Evolutionary conservation across 2,329 filamentous ascomycete species (phyloP).

Genomic region (Fusarium subglutinans): DNA sequence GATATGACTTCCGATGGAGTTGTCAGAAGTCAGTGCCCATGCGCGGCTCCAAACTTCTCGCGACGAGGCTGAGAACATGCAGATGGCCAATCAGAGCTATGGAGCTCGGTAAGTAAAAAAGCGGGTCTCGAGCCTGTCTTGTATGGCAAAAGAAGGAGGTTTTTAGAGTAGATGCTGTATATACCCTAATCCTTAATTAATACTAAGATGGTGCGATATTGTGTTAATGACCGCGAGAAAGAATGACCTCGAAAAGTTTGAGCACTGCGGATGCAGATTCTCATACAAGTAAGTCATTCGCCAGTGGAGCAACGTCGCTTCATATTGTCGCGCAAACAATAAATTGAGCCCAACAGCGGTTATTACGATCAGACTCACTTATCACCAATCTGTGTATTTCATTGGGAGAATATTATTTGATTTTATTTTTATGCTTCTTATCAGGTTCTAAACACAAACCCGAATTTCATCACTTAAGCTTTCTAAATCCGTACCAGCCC

Average conservation of each 20-base stretch:
- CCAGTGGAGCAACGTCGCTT: not conserved
- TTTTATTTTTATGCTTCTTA: constrained; percentile 25
- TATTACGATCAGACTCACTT: not conserved
- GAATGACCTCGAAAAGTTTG: not conserved
- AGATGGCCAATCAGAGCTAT: constrained; percentile 40
- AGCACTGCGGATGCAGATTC: not conserved
- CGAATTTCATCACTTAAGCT: constrained; percentile 35
- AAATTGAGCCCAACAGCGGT: not conserved
- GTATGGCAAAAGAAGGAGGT: not conserved
- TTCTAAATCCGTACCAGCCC: constrained; percentile 40
- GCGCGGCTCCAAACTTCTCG: constrained; percentile 51
- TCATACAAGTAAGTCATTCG: not conserved
- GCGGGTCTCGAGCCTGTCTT: constrained; percentile 24
- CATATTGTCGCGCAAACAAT: not conserved
- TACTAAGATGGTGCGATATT: not conserved
- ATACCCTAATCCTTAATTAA: not conserved
- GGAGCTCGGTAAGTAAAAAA: constrained; percentile 3
- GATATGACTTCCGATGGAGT: constrained; percentile 30
- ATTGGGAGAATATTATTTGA: not conserved
- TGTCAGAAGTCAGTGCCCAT: constrained; percentile 36
- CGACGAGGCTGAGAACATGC: constrained; percentile 45
- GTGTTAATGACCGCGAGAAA: not conserved
- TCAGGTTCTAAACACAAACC: constrained; percentile 26
- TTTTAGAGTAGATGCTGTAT: not conserved
- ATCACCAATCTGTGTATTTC: not conserved